Base-by-base conservation (phyloP, 148 eudicot genomes). In the Rhododendron ferrugineum region DNA sequence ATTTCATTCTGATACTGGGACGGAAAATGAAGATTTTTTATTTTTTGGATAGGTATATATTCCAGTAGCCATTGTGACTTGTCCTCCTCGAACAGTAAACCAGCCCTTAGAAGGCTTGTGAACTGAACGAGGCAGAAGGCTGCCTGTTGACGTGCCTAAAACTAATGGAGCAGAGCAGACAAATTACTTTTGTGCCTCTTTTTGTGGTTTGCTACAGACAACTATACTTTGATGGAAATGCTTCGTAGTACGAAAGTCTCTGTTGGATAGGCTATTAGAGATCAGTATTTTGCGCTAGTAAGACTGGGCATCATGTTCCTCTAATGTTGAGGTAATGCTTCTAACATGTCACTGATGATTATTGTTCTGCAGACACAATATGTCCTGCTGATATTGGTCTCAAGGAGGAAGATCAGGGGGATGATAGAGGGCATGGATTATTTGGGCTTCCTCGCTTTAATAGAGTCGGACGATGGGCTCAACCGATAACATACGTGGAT, bases 361-460 rank as follows among this genome's bases (percentile, higher is more conserved):
- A 82, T 78, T 88, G 34, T 84, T 75, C 90, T 91, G 90, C 92
- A 97, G 99, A 94, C 79, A 80, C 91, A 79, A 70, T 97, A 79
- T 86, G 86, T 78, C 94, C 98, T 34, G 90, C 90, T 70, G 96
- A 94, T 92, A 98, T 97, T 92, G 98, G 99, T 66, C 85, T 97
- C 87, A 92, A 56, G 80, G 95, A 89, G 84, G 92, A 92, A 80
- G 86, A 84, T 88, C 90, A 47, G 34, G 98, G 90, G 82, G 95
- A 92, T 91, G 98, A 95, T 68, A 91, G 98, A 70, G 99, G 99
- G 75, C 93, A 91, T 92, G 99, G 98, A 37, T 86, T 93, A 85
- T 92, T 93, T 79, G 88, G 87, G 26, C 81, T 93, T 68, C 93
- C 90, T 79, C 88, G 85, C 58, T 94, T 93, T 74, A 94, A 83